phyloP scores from a whole-genome alignment of 306 rosid genomes.

The Lathyrus aphaca region DNA sequence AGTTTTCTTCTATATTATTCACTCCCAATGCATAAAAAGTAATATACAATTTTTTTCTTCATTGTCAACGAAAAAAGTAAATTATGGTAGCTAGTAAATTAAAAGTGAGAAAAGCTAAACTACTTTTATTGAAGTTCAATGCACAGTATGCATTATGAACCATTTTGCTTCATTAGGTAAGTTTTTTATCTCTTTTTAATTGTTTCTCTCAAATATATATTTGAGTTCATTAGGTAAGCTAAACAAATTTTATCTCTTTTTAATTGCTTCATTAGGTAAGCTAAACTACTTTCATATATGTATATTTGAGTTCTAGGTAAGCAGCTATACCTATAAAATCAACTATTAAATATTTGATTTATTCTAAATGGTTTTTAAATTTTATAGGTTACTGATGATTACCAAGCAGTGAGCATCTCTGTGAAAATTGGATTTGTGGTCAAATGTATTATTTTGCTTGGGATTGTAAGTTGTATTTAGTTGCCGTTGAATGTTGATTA shows the following conservation, averaged over 20 bases:
- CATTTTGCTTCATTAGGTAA: slow-evolving; percentile 37
- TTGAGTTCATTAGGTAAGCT: no score
- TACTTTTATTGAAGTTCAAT: slow-evolving; percentile 34
- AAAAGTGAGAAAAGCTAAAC: slow-evolving; percentile 42
- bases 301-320: slow-evolving; percentile 95
- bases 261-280: no score
- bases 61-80: slow-evolving; percentile 34
- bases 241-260: no score
- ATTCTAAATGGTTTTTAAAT: slow-evolving; percentile 46
- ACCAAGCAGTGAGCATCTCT: slow-evolving; percentile 94
- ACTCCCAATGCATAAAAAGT: slow-evolving; percentile 32
- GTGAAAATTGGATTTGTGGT: slow-evolving; percentile 50
- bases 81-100: slow-evolving; percentile 12
- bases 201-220: slow-evolving; percentile 30
- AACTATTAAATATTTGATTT: slow-evolving; percentile 40
- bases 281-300: no score
- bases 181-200: slow-evolving; percentile 2
- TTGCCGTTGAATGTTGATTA: slow-evolving; percentile 1
- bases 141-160: slow-evolving; percentile 24
- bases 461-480: slow-evolving; percentile 4
- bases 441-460: slow-evolving; percentile 14
- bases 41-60: slow-evolving; percentile 8
- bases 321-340: slow-evolving; percentile 47
- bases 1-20: not conserved
- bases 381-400: slow-evolving; percentile 91